Conservation (phyloP, 306 rosid species). For the Coriaria nepalensis region DNA sequence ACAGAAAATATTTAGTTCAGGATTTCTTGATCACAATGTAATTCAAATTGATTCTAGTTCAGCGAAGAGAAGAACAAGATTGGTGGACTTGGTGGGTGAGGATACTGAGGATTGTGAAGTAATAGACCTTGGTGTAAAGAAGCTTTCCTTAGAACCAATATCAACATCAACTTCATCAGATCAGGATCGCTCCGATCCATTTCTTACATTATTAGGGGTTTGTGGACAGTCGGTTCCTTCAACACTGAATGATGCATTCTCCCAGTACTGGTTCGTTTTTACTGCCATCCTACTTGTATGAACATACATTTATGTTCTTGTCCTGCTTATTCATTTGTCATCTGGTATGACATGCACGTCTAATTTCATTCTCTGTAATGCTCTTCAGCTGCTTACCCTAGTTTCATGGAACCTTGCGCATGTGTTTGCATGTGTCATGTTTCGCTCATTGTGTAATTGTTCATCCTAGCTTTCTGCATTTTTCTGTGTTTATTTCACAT, state of each 20-base stretch:
- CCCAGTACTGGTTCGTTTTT: conserved; percentile 41
- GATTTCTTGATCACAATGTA: conserved; percentile 8
- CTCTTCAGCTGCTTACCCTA: no score
- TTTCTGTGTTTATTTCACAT: conserved; percentile 2
- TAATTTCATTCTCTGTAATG: no score
- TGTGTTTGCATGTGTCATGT: no score
- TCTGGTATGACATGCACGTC: no score
- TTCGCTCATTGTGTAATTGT: no score
- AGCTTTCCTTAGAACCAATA: conserved; percentile 37
- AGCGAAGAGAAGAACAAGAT: conserved; percentile 10
- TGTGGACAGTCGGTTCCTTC: conserved; percentile 80
- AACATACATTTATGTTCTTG: no score
- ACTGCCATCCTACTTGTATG: not conserved
- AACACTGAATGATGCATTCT: conserved; percentile 38
- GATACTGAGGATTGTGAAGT: conserved; percentile 25
- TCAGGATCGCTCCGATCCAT: conserved; percentile 33
- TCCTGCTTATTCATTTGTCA: no score
- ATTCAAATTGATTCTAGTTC: conserved; percentile 16
- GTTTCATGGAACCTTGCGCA: no score
- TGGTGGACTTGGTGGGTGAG: conserved; percentile 11
- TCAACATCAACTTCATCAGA: conserved; percentile 40
- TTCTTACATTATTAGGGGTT: conserved; percentile 46
- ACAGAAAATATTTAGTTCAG: conserved; percentile 12
- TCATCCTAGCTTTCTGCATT: no score
- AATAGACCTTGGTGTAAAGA: conserved; percentile 48